Evolutionary conservation across 257 asterid species (phyloP).

Genomic region (Solanum paucissectum): DNA sequence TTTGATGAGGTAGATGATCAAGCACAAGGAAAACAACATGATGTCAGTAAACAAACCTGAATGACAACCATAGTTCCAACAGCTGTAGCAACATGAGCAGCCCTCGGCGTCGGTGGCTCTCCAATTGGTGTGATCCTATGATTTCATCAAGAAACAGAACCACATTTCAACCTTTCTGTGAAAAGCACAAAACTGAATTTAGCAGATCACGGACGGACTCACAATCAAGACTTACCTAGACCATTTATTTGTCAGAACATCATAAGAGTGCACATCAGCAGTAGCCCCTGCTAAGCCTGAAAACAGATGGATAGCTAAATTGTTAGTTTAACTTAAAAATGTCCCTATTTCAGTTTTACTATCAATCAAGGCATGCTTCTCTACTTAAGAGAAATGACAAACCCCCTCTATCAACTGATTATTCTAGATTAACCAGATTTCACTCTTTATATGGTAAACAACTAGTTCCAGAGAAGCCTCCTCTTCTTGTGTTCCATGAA

Average conservation of each 20-base stretch:
- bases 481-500: constrained; percentile 69
- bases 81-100: constrained; percentile 99
- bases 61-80: constrained; percentile 99
- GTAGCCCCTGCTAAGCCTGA: constrained; percentile 99
- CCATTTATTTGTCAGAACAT: constrained; percentile 89
- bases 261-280: constrained; percentile 93
- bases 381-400: neutral
- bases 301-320: constrained; percentile 9
- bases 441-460: constrained; percentile 34
- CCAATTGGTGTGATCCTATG: constrained; percentile 90
- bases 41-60: constrained; percentile 48
- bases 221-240: constrained; percentile 52
- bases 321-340: constrained; percentile 50
- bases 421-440: neutral
- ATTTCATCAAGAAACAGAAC: constrained; percentile 1
- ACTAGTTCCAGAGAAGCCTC: constrained; percentile 46
- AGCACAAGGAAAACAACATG: neutral
- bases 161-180: constrained; percentile 2
- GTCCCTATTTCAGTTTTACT: constrained; percentile 30
- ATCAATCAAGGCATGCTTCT: neutral
- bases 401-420: neutral
- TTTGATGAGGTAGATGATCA: neutral
- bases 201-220: neutral
- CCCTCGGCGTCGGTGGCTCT: constrained; percentile 99
- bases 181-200: neutral